A percentile compares a stretch with the other conserved stretches of the same genome.
Evolutionary conservation across 495 filamentous ascomycete species (phyloP).

Genomic region (Daldinia grandis): DNA sequence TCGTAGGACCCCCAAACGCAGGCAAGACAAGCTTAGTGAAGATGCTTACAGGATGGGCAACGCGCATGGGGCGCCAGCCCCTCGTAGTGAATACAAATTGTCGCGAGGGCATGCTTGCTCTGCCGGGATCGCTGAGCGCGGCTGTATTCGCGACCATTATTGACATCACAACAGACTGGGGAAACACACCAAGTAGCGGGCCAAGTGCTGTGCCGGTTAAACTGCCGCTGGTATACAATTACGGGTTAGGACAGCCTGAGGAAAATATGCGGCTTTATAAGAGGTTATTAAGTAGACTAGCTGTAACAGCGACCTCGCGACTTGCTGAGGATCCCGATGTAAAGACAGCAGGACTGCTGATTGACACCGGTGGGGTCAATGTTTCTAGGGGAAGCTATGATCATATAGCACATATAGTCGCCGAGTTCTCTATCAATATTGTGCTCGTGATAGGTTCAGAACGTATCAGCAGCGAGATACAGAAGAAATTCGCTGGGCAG

Average conservation of each 20-base stretch:
- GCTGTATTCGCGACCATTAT: constrained; percentile 84
- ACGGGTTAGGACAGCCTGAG: constrained; percentile 77
- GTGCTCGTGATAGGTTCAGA: constrained; percentile 88
- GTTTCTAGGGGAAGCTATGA: constrained; percentile 69
- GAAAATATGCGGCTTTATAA: constrained; percentile 77
- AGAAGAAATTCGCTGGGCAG: constrained; percentile 73
- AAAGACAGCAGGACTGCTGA: constrained; percentile 76
- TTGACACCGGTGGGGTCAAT: constrained; percentile 83
- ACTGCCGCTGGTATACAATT: constrained; percentile 90
- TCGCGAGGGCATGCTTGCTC: constrained; percentile 81
- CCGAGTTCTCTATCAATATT: constrained; percentile 86
- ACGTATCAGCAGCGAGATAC: constrained; percentile 78
- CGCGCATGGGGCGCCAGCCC: constrained; percentile 77
- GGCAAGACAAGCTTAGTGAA: constrained; percentile 89
- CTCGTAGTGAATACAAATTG: constrained; percentile 88
- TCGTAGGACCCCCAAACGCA: constrained; percentile 80
- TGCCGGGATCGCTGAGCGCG: constrained; percentile 86
- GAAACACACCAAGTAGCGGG: constrained; percentile 87
- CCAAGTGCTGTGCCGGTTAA: constrained; percentile 89
- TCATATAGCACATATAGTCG: constrained; percentile 80
- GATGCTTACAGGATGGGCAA: constrained; percentile 83
- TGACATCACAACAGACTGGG: constrained; percentile 91
- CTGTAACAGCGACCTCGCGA: constrained; percentile 78
- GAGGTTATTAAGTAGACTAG: constrained; percentile 77
- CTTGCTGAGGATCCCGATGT: constrained; percentile 79